Percentiles rank a stretch among this genome's conserved stretches.
These are phyloP conservation scores for Pseudogymnoascus sp. DNA, from an alignment of 2,329 filamentous ascomycete species.

Conservation along the genomic window DNA sequence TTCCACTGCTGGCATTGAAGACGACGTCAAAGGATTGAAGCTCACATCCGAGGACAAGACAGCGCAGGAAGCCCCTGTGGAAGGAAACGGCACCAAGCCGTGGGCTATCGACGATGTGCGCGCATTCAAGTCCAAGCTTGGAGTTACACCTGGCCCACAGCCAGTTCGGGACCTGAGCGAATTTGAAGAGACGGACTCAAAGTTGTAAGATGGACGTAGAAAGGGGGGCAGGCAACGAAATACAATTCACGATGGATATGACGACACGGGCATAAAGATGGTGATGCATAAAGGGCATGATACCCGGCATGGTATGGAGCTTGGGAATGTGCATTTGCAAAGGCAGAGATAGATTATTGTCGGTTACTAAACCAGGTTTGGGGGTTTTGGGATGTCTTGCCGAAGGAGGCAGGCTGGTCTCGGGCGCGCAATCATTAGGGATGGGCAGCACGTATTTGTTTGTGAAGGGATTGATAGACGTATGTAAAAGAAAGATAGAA, in stretches of 20 bases:
- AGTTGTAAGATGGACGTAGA: slow-evolving; percentile 53
- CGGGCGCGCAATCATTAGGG: neutral
- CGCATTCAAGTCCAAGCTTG: slow-evolving; percentile 70
- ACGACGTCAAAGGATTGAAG: slow-evolving; percentile 31
- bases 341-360: neutral
- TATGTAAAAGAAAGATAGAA: slow-evolving; percentile 11
- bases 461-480: neutral
- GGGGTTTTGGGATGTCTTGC: neutral
- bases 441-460: neutral
- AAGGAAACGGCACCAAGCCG: slow-evolving; percentile 46
- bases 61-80: slow-evolving; percentile 15
- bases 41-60: slow-evolving; percentile 29
- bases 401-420: neutral
- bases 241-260: slow-evolving; percentile 4
- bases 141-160: slow-evolving; percentile 64
- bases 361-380: neutral
- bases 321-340: neutral
- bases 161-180: slow-evolving; percentile 71
- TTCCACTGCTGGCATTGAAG: slow-evolving; percentile 36
- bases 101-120: slow-evolving; percentile 70
- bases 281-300: slow-evolving; percentile 5
- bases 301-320: slow-evolving; percentile 7
- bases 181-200: slow-evolving; percentile 79
- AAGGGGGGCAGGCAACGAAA: neutral
- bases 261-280: slow-evolving; percentile 5